Percentiles rank a stretch among this genome's conserved stretches.
Evolutionary conservation across 208 protist genomes (phyloP).

Genomic region (Blechomonas ayalai): DNA sequence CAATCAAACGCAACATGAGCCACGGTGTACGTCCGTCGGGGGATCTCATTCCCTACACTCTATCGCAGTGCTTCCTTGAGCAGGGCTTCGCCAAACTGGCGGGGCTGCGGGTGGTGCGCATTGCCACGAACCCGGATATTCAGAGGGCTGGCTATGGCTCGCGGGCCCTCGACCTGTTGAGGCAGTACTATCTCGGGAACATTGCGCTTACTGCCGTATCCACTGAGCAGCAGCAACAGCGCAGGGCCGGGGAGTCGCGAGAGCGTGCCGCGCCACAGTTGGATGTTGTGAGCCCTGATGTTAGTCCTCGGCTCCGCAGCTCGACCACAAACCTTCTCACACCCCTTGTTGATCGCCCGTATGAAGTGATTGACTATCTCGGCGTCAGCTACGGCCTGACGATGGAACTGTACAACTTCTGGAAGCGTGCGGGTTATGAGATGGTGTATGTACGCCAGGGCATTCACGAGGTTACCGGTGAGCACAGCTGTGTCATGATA

Average conservation of each 20-base stretch:
- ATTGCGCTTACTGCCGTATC: slow-evolving; percentile 49
- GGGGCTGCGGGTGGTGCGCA: slow-evolving; percentile 97
- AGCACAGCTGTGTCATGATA: slow-evolving; percentile 99
- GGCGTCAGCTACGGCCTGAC: slow-evolving; percentile 97
- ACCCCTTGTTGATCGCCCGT: slow-evolving; percentile 76
- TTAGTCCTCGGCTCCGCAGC: slow-evolving; percentile 4
- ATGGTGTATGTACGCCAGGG: slow-evolving; percentile 91
- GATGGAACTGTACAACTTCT: slow-evolving; percentile 95
- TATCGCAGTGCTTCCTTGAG: slow-evolving; percentile 96
- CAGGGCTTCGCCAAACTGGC: slow-evolving; percentile 92
- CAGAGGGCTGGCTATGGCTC: slow-evolving; percentile 96
- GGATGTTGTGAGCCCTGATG: slow-evolving; percentile 7
- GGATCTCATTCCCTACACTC: slow-evolving; percentile 99
- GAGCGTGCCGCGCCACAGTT: background rate
- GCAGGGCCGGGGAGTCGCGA: slow-evolving; percentile 2
- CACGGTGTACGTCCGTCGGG: slow-evolving; percentile 92
- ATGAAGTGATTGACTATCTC: slow-evolving; percentile 95
- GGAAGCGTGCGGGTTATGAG: slow-evolving; percentile 84
- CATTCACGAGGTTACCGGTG: slow-evolving; percentile 97
- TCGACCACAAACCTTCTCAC: slow-evolving; percentile 74
- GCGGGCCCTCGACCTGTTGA: slow-evolving; percentile 89
- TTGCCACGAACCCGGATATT: slow-evolving; percentile 97
- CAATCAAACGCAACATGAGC: slow-evolving; percentile 75
- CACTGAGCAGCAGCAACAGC: too few relatives aligned
- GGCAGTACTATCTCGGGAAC: slow-evolving; percentile 93